Percentiles rank a stretch among this genome's conserved stretches.
Evolutionary conservation across 225 moss, liverwort and hornwort genomes (phyloP).

Genomic region (Ulota crispa): DNA sequence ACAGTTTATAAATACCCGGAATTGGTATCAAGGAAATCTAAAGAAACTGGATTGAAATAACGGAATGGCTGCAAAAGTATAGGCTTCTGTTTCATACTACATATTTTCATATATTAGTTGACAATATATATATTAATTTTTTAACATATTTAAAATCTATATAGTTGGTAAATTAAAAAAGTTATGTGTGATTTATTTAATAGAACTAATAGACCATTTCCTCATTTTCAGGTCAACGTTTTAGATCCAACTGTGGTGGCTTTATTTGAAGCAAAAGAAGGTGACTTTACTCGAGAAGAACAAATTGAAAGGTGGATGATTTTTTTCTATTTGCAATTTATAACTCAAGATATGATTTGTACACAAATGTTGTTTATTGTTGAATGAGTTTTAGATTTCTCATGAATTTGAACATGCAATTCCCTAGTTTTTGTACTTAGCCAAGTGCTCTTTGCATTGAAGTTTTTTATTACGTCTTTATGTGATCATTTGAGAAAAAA

Average conservation of each 20-base stretch:
- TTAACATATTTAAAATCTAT: background rate
- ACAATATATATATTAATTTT: background rate
- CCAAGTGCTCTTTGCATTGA: no score
- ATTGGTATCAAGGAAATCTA: no score
- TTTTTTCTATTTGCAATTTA: background rate
- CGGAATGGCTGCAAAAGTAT: background rate
- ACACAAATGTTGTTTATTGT: background rate
- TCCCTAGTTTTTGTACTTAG: no score
- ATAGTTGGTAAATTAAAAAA: accelerated
- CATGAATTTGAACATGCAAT: no score
- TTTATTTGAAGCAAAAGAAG: constrained; percentile 49
- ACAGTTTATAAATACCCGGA: no score
- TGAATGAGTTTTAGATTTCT: background rate
- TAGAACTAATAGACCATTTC: background rate
- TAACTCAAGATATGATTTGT: background rate
- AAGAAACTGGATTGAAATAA: background rate
- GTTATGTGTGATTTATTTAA: background rate
- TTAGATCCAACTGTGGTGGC: constrained; percentile 62
- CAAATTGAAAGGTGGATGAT: constrained; percentile 49
- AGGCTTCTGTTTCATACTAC: background rate
- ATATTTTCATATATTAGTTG: background rate
- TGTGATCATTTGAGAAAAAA: no score
- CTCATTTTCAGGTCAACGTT: constrained; percentile 20
- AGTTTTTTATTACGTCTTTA: no score
- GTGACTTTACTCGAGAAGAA: constrained; percentile 55